phyloP scores from a whole-genome alignment of 805 yeast genomes.

The Priceomyces melissophilus region DNA sequence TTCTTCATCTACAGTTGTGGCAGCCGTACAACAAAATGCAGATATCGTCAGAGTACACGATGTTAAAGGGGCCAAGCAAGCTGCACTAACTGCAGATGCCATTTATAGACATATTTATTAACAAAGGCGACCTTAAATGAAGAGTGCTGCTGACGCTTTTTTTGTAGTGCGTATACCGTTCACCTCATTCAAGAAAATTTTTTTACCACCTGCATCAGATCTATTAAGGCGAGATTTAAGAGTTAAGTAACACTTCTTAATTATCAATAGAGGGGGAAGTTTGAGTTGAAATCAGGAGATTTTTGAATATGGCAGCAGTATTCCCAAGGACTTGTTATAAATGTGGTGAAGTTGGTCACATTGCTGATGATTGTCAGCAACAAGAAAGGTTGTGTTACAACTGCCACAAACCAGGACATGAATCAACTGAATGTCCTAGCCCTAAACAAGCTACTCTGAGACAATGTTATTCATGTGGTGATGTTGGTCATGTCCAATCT shows the following conservation, averaged over 20 bases:
- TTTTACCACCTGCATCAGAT: background rate
- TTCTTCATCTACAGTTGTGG: conserved; percentile 70
- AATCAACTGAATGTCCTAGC: conserved; percentile 81
- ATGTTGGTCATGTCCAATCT: conserved; percentile 81
- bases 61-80: conserved; percentile 49
- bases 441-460: conserved; percentile 83
- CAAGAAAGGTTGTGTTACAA: conserved; percentile 87
- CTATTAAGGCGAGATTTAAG: background rate
- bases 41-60: conserved; percentile 91
- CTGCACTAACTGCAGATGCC: conserved; percentile 66
- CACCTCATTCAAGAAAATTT: background rate
- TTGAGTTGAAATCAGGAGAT: conserved; percentile 1
- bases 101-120: conserved; percentile 42
- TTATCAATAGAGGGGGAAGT: background rate
- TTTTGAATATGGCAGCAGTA: conserved; percentile 33
- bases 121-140: too few relatives aligned
- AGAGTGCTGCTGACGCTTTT: too few relatives aligned
- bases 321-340: conserved; percentile 81
- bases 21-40: conserved; percentile 68
- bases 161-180: conserved; percentile 7
- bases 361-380: conserved; percentile 84
- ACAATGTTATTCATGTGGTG: conserved; percentile 92
- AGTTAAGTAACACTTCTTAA: too few relatives aligned
- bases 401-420: conserved; percentile 88
- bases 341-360: conserved; percentile 89